Evolutionary conservation across 225 moss, liverwort and hornwort species (phyloP).

Genomic region (Bryoerythrophyllum caledonicum): DNA sequence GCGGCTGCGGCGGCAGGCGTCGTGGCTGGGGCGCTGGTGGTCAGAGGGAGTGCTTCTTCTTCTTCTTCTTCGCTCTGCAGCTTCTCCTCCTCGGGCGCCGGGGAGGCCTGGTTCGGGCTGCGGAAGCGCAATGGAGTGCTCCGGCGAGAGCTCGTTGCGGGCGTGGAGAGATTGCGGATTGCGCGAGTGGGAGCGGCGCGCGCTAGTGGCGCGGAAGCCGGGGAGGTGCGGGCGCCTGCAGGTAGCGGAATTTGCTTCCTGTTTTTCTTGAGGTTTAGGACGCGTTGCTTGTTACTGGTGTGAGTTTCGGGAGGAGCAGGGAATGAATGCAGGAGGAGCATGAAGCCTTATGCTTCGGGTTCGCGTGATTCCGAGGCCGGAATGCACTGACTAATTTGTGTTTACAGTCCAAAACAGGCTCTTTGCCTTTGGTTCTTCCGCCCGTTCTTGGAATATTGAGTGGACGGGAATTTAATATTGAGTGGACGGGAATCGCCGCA

Average conservation of each 20-base stretch:
- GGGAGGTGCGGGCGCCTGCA: conserved; percentile 13
- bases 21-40: not conserved
- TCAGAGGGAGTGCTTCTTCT: not conserved
- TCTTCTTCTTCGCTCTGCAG: not conserved
- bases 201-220: conserved; percentile 3
- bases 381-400: not conserved
- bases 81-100: not conserved
- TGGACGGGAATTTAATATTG: not conserved
- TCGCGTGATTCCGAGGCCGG: not conserved
- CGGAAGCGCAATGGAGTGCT: not conserved
- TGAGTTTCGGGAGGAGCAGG: not conserved
- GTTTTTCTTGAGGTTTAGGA: not conserved
- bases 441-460: not conserved
- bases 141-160: not conserved
- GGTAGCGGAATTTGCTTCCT: not conserved
- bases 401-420: not conserved
- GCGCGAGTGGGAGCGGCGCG: conserved; percentile 11
- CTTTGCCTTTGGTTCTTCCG: not conserved
- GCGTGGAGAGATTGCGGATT: not conserved
- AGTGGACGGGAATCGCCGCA: not conserved
- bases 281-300: too few relatives aligned
- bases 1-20: conserved; percentile 26
- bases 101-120: conserved; percentile 20
- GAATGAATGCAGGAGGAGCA: not conserved
- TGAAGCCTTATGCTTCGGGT: conserved; percentile 2